A percentile compares a stretch with the other conserved stretches of the same genome.
These are phyloP conservation scores for Wickerhamomyces sp. DNA, from an alignment of 1,139 yeast genomes.

Conservation along the genomic window DNA sequence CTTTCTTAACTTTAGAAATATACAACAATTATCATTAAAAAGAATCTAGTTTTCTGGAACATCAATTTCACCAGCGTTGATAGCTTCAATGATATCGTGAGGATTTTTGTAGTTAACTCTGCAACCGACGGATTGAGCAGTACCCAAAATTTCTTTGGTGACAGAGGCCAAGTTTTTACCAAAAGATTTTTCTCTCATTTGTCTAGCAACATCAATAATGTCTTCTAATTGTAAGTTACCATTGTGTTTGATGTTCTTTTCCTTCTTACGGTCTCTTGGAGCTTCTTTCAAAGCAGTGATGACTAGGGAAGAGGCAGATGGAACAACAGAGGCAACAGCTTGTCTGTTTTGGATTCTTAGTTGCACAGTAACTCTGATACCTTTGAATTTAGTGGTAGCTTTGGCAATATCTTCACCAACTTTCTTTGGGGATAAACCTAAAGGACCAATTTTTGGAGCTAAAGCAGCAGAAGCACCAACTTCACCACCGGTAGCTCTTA, in stretches of 20 bases:
- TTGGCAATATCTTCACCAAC: slow-evolving; percentile 99
- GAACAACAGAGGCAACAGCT: slow-evolving; percentile 98
- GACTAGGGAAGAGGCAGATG: slow-evolving; percentile 98
- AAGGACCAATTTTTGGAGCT: slow-evolving; percentile 99
- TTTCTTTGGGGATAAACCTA: slow-evolving; percentile 99
- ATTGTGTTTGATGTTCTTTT: slow-evolving; percentile 98
- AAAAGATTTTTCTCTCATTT: slow-evolving; percentile 95
- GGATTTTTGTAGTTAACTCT: slow-evolving; percentile 99
- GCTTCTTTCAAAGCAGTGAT: slow-evolving; percentile 99
- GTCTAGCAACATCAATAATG: slow-evolving; percentile 95
- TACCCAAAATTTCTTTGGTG: slow-evolving; percentile 98
- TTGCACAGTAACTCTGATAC: slow-evolving; percentile 98
- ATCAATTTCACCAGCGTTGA: slow-evolving; percentile 97
- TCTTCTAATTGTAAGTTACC: slow-evolving; percentile 98
- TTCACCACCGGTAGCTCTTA: slow-evolving; percentile 99
- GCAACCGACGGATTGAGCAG: slow-evolving; percentile 99
- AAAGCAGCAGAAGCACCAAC: slow-evolving; percentile 99
- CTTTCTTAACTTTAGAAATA: slow-evolving; percentile 9
- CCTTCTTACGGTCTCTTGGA: slow-evolving; percentile 99
- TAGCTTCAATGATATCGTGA: slow-evolving; percentile 96
- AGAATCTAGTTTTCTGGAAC: slow-evolving; percentile 75
- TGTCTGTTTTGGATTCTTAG: slow-evolving; percentile 99
- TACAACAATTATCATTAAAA: slow-evolving; percentile 12
- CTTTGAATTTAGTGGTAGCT: slow-evolving; percentile 99
- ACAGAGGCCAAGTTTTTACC: slow-evolving; percentile 97